A percentile compares a stretch with the other conserved stretches of the same genome.
phyloP scores from a whole-genome alignment of 176 grass and related monocot species.

The Lolium multiflorum region DNA sequence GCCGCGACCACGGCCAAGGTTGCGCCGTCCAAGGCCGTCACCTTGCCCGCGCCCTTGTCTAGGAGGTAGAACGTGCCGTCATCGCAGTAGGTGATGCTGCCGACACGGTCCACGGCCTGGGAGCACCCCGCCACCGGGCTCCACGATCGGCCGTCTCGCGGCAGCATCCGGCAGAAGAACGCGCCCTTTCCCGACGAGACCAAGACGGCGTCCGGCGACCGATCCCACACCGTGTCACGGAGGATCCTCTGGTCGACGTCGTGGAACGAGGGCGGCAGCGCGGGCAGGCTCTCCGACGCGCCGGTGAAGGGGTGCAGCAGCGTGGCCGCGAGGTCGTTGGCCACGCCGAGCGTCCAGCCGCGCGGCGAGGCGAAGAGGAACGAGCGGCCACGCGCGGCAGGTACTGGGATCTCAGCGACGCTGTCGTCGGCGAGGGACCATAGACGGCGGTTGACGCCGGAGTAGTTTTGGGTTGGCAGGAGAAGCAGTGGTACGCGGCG shows the following conservation, averaged over 20 bases:
- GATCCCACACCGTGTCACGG: not conserved
- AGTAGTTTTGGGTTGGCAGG: too few relatives aligned
- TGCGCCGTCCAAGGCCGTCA: not conserved
- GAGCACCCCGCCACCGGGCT: not conserved
- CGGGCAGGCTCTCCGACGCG: not conserved
- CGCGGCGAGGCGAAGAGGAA: too few relatives aligned
- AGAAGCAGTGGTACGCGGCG: too few relatives aligned
- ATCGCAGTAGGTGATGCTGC: constrained; percentile 28
- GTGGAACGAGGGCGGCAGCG: not conserved
- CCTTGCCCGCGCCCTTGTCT: not conserved
- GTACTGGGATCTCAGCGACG: too few relatives aligned
- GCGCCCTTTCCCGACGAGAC: not conserved
- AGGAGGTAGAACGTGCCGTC: constrained; percentile 32
- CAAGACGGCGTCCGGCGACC: constrained; percentile 16
- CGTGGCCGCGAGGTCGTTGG: too few relatives aligned
- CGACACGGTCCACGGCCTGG: not conserved
- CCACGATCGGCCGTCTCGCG: not conserved
- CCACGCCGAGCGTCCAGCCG: too few relatives aligned
- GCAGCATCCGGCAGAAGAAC: not conserved
- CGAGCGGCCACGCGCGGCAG: too few relatives aligned
- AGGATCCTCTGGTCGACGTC: not conserved
- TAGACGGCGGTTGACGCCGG: too few relatives aligned
- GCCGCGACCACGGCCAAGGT: not conserved
- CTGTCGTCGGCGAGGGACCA: too few relatives aligned
- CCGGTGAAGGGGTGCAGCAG: not conserved